Evolutionary conservation across 108 stramenopile species (phyloP).

Genomic region (Skeletonema menzelii): DNA sequence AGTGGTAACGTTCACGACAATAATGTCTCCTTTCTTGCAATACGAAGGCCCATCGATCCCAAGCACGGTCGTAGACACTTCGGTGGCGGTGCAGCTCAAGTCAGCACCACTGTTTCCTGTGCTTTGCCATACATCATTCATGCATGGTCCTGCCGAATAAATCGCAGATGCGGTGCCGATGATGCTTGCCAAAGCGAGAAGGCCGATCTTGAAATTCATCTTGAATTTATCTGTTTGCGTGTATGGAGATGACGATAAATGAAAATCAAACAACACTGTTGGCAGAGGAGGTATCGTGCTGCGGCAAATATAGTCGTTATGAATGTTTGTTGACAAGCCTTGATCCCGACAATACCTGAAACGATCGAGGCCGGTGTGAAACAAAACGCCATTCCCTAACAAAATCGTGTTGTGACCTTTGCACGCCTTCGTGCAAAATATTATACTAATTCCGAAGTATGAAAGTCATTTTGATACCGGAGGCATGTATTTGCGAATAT

Average conservation of each 20-base stretch:
- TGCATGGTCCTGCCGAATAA: neutral
- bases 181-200: neutral
- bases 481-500: too few relatives aligned
- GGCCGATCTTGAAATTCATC: neutral
- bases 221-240: neutral
- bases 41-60: neutral
- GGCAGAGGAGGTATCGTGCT: neutral
- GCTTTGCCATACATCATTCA: neutral
- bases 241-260: neutral
- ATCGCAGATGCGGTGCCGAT: neutral
- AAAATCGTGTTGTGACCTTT: neutral
- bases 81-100: neutral
- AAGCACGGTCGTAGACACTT: neutral
- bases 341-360: neutral
- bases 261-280: neutral
- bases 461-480: neutral
- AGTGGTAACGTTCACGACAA: neutral
- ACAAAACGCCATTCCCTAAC: neutral
- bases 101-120: neutral
- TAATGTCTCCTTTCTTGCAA: neutral
- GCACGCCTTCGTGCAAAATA: too few relatives aligned
- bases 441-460: neutral
- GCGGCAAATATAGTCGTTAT: neutral
- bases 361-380: neutral
- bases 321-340: neutral